A percentile compares a stretch with the other conserved stretches of the same genome.
phyloP scores from a whole-genome alignment of 2,329 filamentous ascomycete species.

The Ilyonectria robusta region DNA sequence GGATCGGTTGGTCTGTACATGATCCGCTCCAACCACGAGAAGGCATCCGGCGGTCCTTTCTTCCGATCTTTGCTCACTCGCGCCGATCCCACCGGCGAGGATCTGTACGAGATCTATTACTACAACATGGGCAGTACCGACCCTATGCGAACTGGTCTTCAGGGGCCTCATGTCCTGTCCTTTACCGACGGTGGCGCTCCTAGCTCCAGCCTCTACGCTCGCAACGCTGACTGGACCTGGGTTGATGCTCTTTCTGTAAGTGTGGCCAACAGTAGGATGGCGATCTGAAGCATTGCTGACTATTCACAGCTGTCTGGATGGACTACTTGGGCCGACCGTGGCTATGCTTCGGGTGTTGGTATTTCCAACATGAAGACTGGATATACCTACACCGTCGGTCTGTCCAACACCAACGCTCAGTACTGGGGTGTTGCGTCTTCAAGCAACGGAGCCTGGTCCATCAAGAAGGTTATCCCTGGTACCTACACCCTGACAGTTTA shows the following conservation, averaged over 20 bases:
- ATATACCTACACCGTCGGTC: conserved; percentile 55
- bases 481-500: conserved; percentile 53
- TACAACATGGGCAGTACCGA: conserved; percentile 61
- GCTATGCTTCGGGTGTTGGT: conserved; percentile 49
- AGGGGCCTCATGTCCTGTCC: conserved; percentile 56
- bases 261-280: neutral
- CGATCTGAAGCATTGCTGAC: neutral
- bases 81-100: conserved; percentile 53
- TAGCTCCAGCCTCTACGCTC: conserved; percentile 53
- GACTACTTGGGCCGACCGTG: conserved; percentile 49
- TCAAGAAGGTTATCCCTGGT: conserved; percentile 50
- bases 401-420: conserved; percentile 53
- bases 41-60: conserved; percentile 57
- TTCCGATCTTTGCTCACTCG: conserved; percentile 57
- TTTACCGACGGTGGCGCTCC: conserved; percentile 57
- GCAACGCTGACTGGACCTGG: conserved; percentile 54
- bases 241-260: conserved; percentile 49
- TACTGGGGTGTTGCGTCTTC: conserved; percentile 53
- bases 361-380: conserved; percentile 55
- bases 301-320: conserved; percentile 48
- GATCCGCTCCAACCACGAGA: conserved; percentile 58
- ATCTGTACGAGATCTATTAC: conserved; percentile 60
- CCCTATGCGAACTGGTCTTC: conserved; percentile 57
- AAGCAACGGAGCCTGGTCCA: conserved; percentile 48
- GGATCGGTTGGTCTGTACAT: conserved; percentile 54